Percentiles rank a stretch among this genome's conserved stretches.
Evolutionary conservation across 495 filamentous ascomycete species (phyloP).

Genomic region (Penicillium daleae): DNA sequence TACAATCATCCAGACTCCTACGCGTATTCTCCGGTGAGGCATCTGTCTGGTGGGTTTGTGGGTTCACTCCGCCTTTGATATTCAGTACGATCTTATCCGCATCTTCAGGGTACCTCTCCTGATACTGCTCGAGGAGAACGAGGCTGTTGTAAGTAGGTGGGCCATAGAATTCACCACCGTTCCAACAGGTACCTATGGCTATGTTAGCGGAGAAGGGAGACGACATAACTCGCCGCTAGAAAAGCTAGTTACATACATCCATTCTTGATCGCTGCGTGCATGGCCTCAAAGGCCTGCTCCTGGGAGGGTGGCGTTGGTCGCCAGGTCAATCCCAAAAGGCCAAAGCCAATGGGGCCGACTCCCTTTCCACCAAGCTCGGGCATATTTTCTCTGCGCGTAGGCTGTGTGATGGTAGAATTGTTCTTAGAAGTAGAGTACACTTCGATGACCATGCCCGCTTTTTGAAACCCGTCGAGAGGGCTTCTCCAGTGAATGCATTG

Average conservation of each 20-base stretch:
- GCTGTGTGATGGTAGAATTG: neutral
- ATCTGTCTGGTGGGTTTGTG: neutral
- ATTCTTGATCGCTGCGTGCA: neutral
- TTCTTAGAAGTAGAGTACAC: neutral
- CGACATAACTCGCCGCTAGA: neutral
- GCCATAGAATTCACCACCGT: conserved; percentile 5
- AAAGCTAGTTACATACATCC: conserved; percentile 1
- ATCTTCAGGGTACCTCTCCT: neutral
- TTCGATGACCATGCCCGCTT: neutral
- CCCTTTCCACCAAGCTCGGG: neutral
- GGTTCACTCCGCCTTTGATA: neutral
- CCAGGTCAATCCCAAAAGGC: conserved; percentile 4
- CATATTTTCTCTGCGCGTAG: neutral
- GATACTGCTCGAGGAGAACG: neutral
- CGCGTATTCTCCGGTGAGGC: neutral
- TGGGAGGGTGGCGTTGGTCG: conserved; percentile 3
- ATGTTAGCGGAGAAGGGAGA: neutral
- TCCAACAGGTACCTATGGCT: conserved; percentile 4
- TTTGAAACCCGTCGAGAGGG: neutral
- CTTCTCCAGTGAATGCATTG: neutral
- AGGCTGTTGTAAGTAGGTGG: conserved; percentile 2
- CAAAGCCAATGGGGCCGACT: neutral
- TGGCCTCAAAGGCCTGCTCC: conserved; percentile 5
- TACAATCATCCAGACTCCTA: neutral
- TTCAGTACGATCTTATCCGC: neutral